Conservation (phyloP, 306 rosid genomes). For the Cucumis hystrix region DNA sequence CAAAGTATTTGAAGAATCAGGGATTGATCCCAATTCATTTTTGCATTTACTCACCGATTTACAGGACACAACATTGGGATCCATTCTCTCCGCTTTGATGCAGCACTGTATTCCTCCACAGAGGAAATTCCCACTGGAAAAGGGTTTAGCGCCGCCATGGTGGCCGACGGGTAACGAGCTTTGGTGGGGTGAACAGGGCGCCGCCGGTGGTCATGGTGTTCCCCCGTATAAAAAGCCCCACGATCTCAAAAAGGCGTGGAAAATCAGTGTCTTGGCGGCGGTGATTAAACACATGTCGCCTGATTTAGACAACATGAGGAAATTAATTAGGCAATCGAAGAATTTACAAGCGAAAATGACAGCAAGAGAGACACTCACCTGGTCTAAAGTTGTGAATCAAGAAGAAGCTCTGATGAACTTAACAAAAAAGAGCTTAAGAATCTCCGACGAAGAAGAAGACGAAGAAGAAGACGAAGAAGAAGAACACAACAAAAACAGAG, state of each 20-base stretch:
- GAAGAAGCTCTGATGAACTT: constrained; percentile 31
- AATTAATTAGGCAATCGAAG: constrained; percentile 37
- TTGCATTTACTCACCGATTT: constrained; percentile 35
- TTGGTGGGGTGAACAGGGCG: constrained; percentile 60
- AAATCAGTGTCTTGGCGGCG: constrained; percentile 38
- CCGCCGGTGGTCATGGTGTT: constrained; percentile 28
- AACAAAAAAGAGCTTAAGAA: constrained; percentile 13
- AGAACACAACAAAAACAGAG: neutral
- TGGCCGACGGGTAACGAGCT: constrained; percentile 47
- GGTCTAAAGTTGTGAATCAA: constrained; percentile 42
- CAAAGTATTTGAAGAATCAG: neutral
- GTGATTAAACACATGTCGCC: constrained; percentile 47
- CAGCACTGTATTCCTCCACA: constrained; percentile 49
- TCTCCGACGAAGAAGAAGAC: neutral
- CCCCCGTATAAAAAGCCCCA: constrained; percentile 58
- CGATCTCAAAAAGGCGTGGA: constrained; percentile 60
- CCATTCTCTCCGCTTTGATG: constrained; percentile 49
- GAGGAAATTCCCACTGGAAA: constrained; percentile 38
- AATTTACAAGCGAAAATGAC: constrained; percentile 57
- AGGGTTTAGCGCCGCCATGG: constrained; percentile 60
- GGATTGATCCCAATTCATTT: constrained; percentile 17
- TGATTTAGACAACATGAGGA: constrained; percentile 27
- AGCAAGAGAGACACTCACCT: constrained; percentile 31
- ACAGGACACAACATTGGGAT: constrained; percentile 52
- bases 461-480: neutral